Base-by-base conservation (phyloP, 345 rosid genomes). In the Pistacia atlantica region DNA sequence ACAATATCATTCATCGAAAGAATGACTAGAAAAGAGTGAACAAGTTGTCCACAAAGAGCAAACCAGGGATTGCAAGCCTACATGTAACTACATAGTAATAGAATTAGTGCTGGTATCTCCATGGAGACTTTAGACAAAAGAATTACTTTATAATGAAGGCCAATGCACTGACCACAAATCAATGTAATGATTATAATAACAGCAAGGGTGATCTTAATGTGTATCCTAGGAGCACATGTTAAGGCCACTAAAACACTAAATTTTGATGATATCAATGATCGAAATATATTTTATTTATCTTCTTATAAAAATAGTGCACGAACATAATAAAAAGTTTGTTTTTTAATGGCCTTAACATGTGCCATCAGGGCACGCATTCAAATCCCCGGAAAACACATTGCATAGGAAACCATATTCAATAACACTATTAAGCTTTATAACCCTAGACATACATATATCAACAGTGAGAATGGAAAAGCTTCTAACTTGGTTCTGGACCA, bases 401-500 rank as follows among this genome's bases (percentile, higher is more conserved):
- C 52, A 55, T 61, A 16, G 49, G 18, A 11, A 61, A 69, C 71
- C 55, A 56, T 65, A 80, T 59, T 37, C 35, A 74, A 67, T 3
- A 68, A 73, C 37, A 68, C 33, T 28, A 55, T 71, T 60, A 73
- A 81, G 67, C 52, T 72, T 75, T 78, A 80, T 61, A 70, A 65
- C 77, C 83, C 83, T 66, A 79, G 80, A 84, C 87, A 80, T 82
- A 82, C 75, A 75, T 82, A 85, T 82, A 85, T 52, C 68, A 84
- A 88, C 37, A 84, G 60, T 71, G 74, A 79, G 82, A 87, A 64
- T 86, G 78, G 81, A 77, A 84, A 81, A 80, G 90, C 89, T 84
- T 79, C 91, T 93, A 80, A 95, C 99, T 93, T 93, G 93, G 83
- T 95, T 95, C 84, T 89, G 93, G 83, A 93, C 91, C 87, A 95